A percentile compares a stretch with the other conserved stretches of the same genome.
Evolutionary conservation across 176 grass and related monocot species (phyloP).

Genomic region (Guadua angustifolia): DNA sequence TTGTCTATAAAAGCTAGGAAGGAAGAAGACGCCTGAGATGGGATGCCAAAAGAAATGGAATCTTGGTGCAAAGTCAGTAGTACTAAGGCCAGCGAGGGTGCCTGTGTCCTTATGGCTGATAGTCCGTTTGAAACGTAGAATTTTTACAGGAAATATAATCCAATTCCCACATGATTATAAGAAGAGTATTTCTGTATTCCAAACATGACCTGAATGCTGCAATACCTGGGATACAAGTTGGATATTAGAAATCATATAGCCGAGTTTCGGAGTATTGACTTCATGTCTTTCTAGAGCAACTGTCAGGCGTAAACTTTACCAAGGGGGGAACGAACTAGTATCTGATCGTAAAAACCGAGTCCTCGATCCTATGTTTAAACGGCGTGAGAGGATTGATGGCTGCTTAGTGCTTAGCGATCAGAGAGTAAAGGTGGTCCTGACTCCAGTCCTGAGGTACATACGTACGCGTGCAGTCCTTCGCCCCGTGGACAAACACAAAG

Average conservation of each 20-base stretch:
- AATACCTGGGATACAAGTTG: background rate
- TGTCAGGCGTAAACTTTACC: background rate
- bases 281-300: background rate
- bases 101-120: too few relatives aligned
- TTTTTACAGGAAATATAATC: too few relatives aligned
- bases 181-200: too few relatives aligned
- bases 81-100: too few relatives aligned
- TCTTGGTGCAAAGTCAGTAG: too few relatives aligned
- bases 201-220: background rate
- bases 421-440: slow-evolving; percentile 13
- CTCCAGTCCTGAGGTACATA: background rate
- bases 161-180: too few relatives aligned
- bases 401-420: background rate
- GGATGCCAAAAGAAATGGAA: too few relatives aligned
- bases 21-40: too few relatives aligned
- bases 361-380: background rate
- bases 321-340: background rate
- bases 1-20: too few relatives aligned
- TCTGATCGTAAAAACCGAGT: background rate
- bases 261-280: background rate
- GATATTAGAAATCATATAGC: background rate
- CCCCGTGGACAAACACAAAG: slow-evolving; percentile 1
- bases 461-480: background rate
- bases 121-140: too few relatives aligned
- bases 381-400: background rate